These are phyloP conservation scores for Trypanosoma mega DNA, from an alignment of 208 protist genomes.

Conservation along the genomic window DNA sequence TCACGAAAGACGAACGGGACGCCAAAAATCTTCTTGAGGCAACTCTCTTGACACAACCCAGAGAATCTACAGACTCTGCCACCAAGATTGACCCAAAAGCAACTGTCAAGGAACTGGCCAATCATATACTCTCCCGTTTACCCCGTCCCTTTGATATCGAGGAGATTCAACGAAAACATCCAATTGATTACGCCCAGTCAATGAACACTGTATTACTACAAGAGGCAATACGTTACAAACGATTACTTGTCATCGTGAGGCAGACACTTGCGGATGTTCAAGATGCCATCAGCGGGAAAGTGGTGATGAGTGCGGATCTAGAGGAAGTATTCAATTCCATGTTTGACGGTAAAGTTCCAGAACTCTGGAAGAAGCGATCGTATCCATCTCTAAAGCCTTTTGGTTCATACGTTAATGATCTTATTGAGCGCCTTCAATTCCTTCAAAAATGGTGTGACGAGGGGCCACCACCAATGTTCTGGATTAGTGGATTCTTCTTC, in stretches of 20 bases:
- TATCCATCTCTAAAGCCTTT: conserved; percentile 98
- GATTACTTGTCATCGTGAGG: conserved; percentile 89
- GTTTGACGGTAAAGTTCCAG: conserved; percentile 92
- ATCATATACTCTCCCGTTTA: conserved; percentile 85
- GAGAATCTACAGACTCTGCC: conserved; percentile 42
- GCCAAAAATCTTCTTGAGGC: conserved; percentile 82
- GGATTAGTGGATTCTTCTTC: conserved; percentile 98
- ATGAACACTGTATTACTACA: conserved; percentile 97
- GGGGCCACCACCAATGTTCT: conserved; percentile 89
- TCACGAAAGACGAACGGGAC: conserved; percentile 94
- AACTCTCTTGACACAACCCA: conserved; percentile 87
- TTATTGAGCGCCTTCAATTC: conserved; percentile 93
- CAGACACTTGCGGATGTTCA: conserved; percentile 93
- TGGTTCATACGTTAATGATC: conserved; percentile 94
- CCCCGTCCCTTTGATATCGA: conserved; percentile 91
- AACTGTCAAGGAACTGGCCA: conserved; percentile 81
- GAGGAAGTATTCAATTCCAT: conserved; percentile 95
- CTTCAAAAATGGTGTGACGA: conserved; percentile 82
- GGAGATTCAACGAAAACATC: conserved; percentile 77
- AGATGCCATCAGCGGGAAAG: conserved; percentile 94
- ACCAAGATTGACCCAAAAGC: conserved; percentile 80
- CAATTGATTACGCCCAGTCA: conserved; percentile 91
- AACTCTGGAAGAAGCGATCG: conserved; percentile 84
- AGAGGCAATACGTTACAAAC: conserved; percentile 93
- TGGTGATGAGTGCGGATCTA: conserved; percentile 97